These are phyloP conservation scores for Boletus reticuloceps DNA, from an alignment of 768 basidiomycete genomes.

Conservation along the genomic window DNA sequence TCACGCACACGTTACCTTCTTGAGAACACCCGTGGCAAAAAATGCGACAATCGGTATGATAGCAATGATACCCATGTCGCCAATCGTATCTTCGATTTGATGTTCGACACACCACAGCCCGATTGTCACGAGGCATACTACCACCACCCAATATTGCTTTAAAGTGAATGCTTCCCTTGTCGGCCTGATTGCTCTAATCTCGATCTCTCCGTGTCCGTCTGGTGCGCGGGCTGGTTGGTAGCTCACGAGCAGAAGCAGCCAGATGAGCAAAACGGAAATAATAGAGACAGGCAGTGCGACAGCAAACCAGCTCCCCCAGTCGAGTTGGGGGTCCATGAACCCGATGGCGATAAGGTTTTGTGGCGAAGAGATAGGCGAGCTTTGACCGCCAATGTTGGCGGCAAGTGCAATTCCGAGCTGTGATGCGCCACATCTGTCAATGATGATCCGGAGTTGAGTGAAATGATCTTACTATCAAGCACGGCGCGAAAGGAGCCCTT, in stretches of 20 bases:
- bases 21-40: conserved; percentile 89
- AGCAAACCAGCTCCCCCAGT: conserved; percentile 92
- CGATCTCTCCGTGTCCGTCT: conserved; percentile 72
- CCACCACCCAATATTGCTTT: conserved; percentile 88
- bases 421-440: not conserved
- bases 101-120: conserved; percentile 87
- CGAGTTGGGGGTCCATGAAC: conserved; percentile 81
- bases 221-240: conserved; percentile 75
- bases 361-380: conserved; percentile 95
- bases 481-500: conserved; percentile 83
- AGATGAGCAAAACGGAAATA: conserved; percentile 85
- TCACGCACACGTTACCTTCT: conserved; percentile 61
- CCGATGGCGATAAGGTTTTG: conserved; percentile 93
- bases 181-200: conserved; percentile 82
- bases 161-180: conserved; percentile 76
- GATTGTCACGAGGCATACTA: conserved; percentile 84
- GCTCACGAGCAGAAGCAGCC: conserved; percentile 81
- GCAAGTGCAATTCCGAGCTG: conserved; percentile 97
- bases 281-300: conserved; percentile 90
- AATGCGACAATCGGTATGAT: conserved; percentile 91
- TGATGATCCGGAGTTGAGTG: not conserved
- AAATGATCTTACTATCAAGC: conserved; percentile 71
- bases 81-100: conserved; percentile 68
- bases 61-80: conserved; percentile 98
- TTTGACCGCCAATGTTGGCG: conserved; percentile 96